Evolutionary conservation across 768 basidiomycete species (phyloP), one percentile per base, ranked within the genome.

Genomic region (Coprinopsis sp.): DNA sequence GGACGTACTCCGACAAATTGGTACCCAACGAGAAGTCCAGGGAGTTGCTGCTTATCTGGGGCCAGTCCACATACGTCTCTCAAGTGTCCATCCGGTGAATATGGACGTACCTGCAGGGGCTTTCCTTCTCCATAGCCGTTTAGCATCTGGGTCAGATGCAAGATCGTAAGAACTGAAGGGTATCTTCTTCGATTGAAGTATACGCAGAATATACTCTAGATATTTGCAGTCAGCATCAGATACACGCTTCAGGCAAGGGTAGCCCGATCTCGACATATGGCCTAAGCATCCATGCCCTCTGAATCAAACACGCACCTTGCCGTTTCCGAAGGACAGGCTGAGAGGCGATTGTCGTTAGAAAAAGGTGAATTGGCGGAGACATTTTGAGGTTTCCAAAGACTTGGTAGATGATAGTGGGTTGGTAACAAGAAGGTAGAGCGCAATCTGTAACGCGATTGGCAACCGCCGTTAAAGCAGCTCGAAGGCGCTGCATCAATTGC

Each of bases 261-360:
- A 40, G 31, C 33, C 34, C 28, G 27, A 24, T 19, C 16, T 21
- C 27, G 21, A 19, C 42, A 16, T 2, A 37, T 23, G 6, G 24
- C 4, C 28, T 25, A 22, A 31, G 12, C 34, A 29, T 22, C 25
- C 6, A 33, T 8, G n/a, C n/a, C n/a, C n/a, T n/a, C n/a, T n/a
- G n/a, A n/a, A n/a, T n/a, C n/a, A n/a, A n/a, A n/a, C n/a, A 52
- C 63, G 25, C 36, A 82, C 89, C 88, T 78, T 92, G 90, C 21
- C 87, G 81, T 55, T 85, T 80, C 53, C 90, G 72, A 50, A 92
- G 72, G 41, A 77, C 76, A 1, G 86, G 80, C 58, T 90, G 84
- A 38, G 87, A 87, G 2, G 84, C 85, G 52, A 92, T 91, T 13
- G 91, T 92, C n/a, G 91, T 92, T 45, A 91, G 74, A 62, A 89